phyloP scores from a whole-genome alignment of 1,139 yeast species.

The Blastobotrys petasosporus region DNA sequence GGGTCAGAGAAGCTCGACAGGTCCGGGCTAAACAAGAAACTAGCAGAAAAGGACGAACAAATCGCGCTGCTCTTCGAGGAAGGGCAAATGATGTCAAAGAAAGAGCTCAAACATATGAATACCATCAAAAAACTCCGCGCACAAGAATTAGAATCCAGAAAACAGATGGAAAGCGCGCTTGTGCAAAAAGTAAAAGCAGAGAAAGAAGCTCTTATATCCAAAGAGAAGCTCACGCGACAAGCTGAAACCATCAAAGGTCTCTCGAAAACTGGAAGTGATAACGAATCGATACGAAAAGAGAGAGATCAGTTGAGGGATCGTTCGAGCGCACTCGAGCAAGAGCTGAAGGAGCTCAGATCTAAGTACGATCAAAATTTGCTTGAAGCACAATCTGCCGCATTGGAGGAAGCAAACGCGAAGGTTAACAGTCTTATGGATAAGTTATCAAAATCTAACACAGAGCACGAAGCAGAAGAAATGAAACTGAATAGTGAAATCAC shows the following conservation, averaged over 20 bases:
- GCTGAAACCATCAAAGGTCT: constrained; percentile 19
- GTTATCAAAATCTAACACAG: constrained; percentile 16
- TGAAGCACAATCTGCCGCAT: constrained; percentile 22
- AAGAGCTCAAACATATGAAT: constrained; percentile 65
- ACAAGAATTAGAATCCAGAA: constrained; percentile 37
- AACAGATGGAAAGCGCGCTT: constrained; percentile 20
- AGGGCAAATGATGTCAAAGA: constrained; percentile 70
- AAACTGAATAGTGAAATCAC: constrained; percentile 18
- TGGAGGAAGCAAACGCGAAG: constrained; percentile 19
- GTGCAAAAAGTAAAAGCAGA: constrained; percentile 20
- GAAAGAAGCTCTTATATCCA: constrained; percentile 18
- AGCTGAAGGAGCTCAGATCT: constrained; percentile 20
- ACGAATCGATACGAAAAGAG: constrained; percentile 21
- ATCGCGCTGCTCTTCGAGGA: constrained; percentile 62
- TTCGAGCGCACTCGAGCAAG: constrained; percentile 19
- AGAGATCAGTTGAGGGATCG: constrained; percentile 14
- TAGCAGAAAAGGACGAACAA: constrained; percentile 47
- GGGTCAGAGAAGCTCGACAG: constrained; percentile 17
- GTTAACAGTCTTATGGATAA: constrained; percentile 20
- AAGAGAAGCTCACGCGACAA: constrained; percentile 14
- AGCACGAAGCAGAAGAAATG: constrained; percentile 16
- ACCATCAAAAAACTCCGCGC: constrained; percentile 57
- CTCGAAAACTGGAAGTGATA: constrained; percentile 21
- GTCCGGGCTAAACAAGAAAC: constrained; percentile 23
- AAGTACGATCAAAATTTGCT: constrained; percentile 24